Evolutionary conservation across 306 rosid species (phyloP).

Genomic region (Pachyrhizus erosus): DNA sequence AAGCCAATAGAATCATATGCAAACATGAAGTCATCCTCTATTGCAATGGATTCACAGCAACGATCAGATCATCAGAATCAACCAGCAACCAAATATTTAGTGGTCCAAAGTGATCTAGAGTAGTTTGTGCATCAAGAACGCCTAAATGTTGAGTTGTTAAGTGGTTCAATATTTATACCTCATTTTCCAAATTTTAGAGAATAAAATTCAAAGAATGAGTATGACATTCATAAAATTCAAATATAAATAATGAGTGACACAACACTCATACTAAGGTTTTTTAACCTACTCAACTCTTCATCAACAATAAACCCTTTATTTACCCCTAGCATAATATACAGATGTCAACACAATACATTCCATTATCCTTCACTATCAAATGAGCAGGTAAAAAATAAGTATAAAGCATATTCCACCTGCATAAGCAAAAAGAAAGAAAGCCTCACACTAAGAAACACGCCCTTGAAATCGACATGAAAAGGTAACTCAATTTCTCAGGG

Average conservation of each 20-base stretch:
- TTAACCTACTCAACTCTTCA: background rate
- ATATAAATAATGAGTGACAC: background rate
- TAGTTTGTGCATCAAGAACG: background rate
- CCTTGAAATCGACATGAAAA: conserved; percentile 8
- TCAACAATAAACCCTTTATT: conserved; percentile 15
- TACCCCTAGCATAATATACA: background rate
- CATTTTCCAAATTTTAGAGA: background rate
- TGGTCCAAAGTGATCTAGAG: background rate
- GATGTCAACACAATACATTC: conserved; percentile 12
- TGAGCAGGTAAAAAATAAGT: background rate
- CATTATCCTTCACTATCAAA: background rate
- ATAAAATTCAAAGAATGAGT: background rate
- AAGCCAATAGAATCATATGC: background rate
- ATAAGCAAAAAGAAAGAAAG: conserved; percentile 23
- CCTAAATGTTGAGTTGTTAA: background rate
- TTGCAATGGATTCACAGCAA: conserved; percentile 5
- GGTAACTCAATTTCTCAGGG: conserved; percentile 4
- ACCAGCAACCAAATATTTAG: conserved; percentile 21
- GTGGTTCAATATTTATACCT: conserved; percentile 4
- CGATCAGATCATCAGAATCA: conserved; percentile 9
- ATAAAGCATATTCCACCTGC: conserved; percentile 5
- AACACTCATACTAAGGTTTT: background rate
- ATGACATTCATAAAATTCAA: background rate
- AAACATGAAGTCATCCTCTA: conserved; percentile 12
- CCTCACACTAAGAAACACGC: conserved; percentile 1